A percentile compares a stretch with the other conserved stretches of the same genome.
Conservation (phyloP, 1,284 basidiomycete species). For the Tylopilus sp. region DNA sequence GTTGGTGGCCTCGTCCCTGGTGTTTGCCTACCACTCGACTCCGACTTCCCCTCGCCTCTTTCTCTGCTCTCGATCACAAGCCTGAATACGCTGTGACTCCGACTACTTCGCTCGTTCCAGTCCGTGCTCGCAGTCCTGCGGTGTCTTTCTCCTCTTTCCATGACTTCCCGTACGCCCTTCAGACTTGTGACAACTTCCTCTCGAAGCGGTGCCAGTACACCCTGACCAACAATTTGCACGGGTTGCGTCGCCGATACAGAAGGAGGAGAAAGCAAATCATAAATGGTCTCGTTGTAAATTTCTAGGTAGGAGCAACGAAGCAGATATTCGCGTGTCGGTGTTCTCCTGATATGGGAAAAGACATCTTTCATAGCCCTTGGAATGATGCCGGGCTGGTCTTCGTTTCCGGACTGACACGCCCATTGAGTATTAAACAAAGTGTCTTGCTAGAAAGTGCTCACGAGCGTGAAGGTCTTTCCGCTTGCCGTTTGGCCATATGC, state of each 20-base stretch:
- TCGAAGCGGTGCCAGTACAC: constrained; percentile 67
- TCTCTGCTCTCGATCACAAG: constrained; percentile 83
- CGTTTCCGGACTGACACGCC: constrained; percentile 49
- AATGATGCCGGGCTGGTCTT: constrained; percentile 89
- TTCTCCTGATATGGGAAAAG: constrained; percentile 70
- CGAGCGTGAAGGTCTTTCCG: constrained; percentile 91
- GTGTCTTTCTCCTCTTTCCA: constrained; percentile 83
- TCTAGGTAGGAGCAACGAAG: constrained; percentile 94
- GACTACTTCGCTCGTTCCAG: constrained; percentile 93
- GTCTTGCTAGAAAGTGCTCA: constrained; percentile 25
- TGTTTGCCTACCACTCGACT: constrained; percentile 49
- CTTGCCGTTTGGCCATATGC: constrained; percentile 90
- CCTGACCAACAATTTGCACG: constrained; percentile 67
- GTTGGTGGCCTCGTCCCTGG: constrained; percentile 61
- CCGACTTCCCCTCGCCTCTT: constrained; percentile 45
- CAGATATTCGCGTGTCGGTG: constrained; percentile 83
- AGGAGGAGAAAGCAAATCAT: constrained; percentile 80
- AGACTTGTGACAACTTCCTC: constrained; percentile 92
- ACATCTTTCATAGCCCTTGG: constrained; percentile 87
- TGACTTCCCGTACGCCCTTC: constrained; percentile 79
- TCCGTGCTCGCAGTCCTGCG: constrained; percentile 92
- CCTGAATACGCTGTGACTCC: constrained; percentile 91
- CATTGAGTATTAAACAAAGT: neutral
- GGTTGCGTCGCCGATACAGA: constrained; percentile 57
- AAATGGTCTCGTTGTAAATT: constrained; percentile 94